Base-by-base conservation (phyloP, 768 basidiomycete genomes). In the Cystobasidiopsis lactophilus region DNA sequence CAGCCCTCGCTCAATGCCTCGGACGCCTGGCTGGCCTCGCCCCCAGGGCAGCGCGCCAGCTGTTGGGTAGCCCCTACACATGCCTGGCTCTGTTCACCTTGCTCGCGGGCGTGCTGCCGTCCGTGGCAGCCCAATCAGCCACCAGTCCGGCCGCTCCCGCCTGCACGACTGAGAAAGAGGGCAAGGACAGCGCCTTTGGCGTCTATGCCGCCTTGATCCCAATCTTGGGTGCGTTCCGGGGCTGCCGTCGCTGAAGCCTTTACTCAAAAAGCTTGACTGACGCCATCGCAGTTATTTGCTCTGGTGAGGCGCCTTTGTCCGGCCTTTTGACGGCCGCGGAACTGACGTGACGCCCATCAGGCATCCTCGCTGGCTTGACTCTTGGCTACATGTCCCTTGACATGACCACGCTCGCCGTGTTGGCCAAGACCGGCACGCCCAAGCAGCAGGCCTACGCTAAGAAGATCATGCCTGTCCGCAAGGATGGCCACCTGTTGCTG, bases 391-490 rank as follows among this genome's bases (percentile, higher is more conserved):
- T 24, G 30, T n/a, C 19, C 38, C 31, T 40, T 33, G 13, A 27
- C 33, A 35, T 7, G 33, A 35, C 33, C 18, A 5, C 49, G 3
- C 74, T 91, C 40, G 79, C 80, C 63, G 86, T 91, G 2, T 68
- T 91, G 21, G 77, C 79, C 57, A 78, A 85, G 55, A 80, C 80
- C 52, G 86, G 86, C 16, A 82, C 81, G 23, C 73, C 79, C 24
- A 72, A 77, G 59, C 86, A 91, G 65, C 76, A 79, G 61, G 70
- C 71, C 54, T 81, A 84, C 57, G 86, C 86, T 7, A 75, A 75
- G 60, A 79, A 80, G 68, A 89, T 89, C 61, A 77, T 78, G 65
- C 85, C 85, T 13, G 78, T 91, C 45, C 79, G 85, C 52, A 71
- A 77, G 69, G 79, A 85, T 59, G 82, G 82, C 1, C 83, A 85